Evolutionary conservation across 2,329 filamentous ascomycete genomes (phyloP).

Genomic region (Penicillium verrucosum): DNA sequence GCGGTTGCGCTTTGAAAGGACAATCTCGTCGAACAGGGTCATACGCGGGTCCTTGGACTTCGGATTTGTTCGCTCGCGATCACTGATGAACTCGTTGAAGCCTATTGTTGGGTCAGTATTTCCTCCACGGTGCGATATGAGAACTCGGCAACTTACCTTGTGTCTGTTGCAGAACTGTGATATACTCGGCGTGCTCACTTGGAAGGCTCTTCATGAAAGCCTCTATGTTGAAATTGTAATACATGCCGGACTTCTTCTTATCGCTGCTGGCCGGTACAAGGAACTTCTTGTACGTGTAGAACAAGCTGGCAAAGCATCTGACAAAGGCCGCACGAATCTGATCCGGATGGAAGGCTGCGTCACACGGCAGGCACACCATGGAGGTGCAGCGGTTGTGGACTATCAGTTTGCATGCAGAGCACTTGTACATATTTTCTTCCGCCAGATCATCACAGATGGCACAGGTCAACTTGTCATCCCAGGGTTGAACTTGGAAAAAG

Average conservation of each 20-base stretch:
- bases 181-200: slow-evolving; percentile 62
- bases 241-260: slow-evolving; percentile 60
- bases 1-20: slow-evolving; percentile 61
- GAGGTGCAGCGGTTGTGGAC: slow-evolving; percentile 59
- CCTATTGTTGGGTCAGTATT: slow-evolving; percentile 33
- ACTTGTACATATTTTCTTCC: slow-evolving; percentile 55
- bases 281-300: slow-evolving; percentile 67
- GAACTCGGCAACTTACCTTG: slow-evolving; percentile 47
- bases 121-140: not conserved
- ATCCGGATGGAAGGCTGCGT: slow-evolving; percentile 64
- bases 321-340: slow-evolving; percentile 67
- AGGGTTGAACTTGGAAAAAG: slow-evolving; percentile 45
- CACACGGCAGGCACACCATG: slow-evolving; percentile 63
- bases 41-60: slow-evolving; percentile 54
- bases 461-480: slow-evolving; percentile 46
- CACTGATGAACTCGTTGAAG: slow-evolving; percentile 64
- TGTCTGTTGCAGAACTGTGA: slow-evolving; percentile 61
- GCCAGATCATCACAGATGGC: slow-evolving; percentile 55
- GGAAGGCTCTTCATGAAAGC: slow-evolving; percentile 63
- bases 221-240: slow-evolving; percentile 65
- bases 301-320: slow-evolving; percentile 64
- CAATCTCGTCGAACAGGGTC: slow-evolving; percentile 63
- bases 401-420: slow-evolving; percentile 47
- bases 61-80: slow-evolving; percentile 55
- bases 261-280: slow-evolving; percentile 58